Base-by-base conservation (phyloP, 345 rosid species). In the Corchorus capsularis region DNA sequence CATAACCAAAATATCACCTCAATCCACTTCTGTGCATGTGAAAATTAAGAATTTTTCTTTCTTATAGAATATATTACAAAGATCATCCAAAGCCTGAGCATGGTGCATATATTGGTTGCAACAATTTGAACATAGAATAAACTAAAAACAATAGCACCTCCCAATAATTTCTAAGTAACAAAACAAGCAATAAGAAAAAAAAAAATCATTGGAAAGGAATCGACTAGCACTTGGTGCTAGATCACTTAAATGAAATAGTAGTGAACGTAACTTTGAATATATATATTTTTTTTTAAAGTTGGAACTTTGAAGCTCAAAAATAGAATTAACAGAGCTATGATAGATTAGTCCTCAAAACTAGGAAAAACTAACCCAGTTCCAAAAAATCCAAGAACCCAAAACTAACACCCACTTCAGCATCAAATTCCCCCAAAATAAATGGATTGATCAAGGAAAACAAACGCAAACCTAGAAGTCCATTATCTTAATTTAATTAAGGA, bases 81-180 rank as follows among this genome's bases (percentile, higher is more conserved):
- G 17, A 71, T 69, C 35, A 71, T 72, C 20, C 65, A 55, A 37
- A 57, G 39, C 63, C 35, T 14, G 37, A 45, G 22, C 8, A 69
- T 39, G 49, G 5, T 8, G 4, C 10, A 3, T 54, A 20, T 20
- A 35, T 22, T 15, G 45, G 6, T 43, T 16, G 27, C 56, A 32
- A 69, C 10, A 12, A 27, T 27, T 27, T 67, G 8, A 27, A 13
- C 49, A 5, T 45, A 45, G 37, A 34, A 57, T 68, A 47, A 54
- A 45, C 13, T 5, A 50, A 39, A 60, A 77, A 69, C 49, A 27
- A 49, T 46, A 57, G 49, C 41, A 35, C 6, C n/a, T 72, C 75
- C 20, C 9, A 5, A 55, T 77, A 43, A 64, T 15, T 32, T 41
- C 71, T 11, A 63, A 62, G 34, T 37, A 61, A 62, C 43, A 71